Evolutionary conservation across 495 filamentous ascomycete genomes (phyloP).

Genomic region (Aspergillus steynii): DNA sequence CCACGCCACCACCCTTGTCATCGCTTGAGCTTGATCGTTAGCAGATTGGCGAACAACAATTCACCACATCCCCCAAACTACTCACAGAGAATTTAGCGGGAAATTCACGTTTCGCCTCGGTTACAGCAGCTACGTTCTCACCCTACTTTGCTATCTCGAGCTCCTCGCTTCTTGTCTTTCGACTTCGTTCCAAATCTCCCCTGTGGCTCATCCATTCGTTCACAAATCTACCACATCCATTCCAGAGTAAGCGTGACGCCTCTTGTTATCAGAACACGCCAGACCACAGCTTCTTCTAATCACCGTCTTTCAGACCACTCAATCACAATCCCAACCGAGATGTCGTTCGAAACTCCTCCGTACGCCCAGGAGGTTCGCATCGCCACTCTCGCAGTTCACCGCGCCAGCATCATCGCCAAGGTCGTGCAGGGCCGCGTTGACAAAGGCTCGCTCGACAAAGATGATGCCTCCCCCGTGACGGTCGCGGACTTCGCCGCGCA

Average conservation of each 20-base stretch:
- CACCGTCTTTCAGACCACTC: not conserved
- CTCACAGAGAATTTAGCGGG: not conserved
- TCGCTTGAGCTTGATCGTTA: too few species aligned
- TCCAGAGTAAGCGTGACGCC: too few species aligned
- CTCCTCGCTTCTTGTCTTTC: not conserved
- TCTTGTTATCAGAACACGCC: too few species aligned
- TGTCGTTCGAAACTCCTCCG: not conserved
- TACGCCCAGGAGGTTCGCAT: constrained; percentile 32
- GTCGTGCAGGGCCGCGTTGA: constrained; percentile 26
- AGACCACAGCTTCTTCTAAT: too few species aligned
- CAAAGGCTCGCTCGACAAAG: constrained; percentile 36
- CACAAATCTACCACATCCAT: too few species aligned
- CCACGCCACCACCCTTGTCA: too few species aligned
- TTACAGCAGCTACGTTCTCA: not conserved
- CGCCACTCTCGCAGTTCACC: constrained; percentile 40
- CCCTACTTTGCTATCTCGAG: not conserved
- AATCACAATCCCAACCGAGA: not conserved
- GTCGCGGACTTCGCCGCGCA: constrained; percentile 60
- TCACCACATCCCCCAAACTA: not conserved
- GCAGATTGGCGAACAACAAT: not conserved
- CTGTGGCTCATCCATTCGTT: not conserved
- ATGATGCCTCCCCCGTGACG: constrained; percentile 53
- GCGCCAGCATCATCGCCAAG: constrained; percentile 40
- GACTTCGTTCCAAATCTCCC: not conserved
- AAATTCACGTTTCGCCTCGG: not conserved